Conservation (phyloP, 2,329 filamentous ascomycete species). For the Apiospora malaysiana region DNA sequence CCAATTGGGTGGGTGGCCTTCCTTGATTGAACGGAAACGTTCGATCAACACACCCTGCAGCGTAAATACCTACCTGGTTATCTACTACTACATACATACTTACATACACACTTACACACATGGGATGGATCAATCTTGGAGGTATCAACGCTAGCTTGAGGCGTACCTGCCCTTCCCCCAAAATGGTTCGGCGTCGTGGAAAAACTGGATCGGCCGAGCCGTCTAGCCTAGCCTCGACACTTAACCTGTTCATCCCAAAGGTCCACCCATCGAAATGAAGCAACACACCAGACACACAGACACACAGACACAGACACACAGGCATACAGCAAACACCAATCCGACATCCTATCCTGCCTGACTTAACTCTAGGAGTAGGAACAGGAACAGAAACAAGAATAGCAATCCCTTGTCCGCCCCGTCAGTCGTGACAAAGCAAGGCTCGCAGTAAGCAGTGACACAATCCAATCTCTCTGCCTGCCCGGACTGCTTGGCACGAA, state of each 20-base stretch:
- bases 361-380: not conserved
- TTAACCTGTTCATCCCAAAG: constrained; percentile 14
- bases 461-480: not conserved
- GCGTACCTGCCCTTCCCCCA: not conserved
- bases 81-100: too few species aligned
- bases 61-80: not conserved
- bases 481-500: not conserved
- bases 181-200: constrained; percentile 3
- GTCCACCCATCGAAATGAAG: constrained; percentile 2
- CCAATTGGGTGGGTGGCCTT: not conserved
- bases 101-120: not conserved
- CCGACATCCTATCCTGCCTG: not conserved
- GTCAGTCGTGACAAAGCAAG: constrained; percentile 12
- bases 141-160: not conserved
- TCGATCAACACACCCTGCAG: constrained; percentile 7
- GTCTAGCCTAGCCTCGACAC: constrained; percentile 8
- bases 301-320: not conserved
- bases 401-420: not conserved
- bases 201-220: constrained; percentile 17
- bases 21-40: not conserved
- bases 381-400: too few species aligned
- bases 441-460: not conserved
- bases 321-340: not conserved
- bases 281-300: not conserved
- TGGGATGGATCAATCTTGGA: not conserved